Conservation (phyloP, 257 asterid species). For the Nicotiana noctiflora region DNA sequence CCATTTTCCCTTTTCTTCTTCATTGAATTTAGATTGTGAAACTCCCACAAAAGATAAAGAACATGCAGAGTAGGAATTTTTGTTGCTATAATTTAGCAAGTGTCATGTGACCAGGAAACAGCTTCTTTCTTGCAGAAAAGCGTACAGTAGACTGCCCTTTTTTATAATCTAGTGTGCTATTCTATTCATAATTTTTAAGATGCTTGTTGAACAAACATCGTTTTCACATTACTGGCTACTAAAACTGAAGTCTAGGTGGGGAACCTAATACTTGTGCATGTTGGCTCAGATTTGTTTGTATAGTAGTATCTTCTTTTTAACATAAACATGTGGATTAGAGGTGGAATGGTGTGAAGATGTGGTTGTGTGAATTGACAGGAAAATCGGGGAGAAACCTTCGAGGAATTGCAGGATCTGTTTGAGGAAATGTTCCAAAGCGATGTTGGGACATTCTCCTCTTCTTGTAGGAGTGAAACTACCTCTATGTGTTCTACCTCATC, state of each 20-base stretch:
- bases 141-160: too few relatives aligned
- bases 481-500: slow-evolving; percentile 36
- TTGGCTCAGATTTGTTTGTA: neutral
- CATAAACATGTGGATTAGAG: slow-evolving; percentile 11
- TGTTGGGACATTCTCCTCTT: slow-evolving; percentile 31
- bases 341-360: slow-evolving; percentile 22
- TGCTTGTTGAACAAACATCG: neutral
- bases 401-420: slow-evolving; percentile 62
- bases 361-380: slow-evolving; percentile 42
- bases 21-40: neutral
- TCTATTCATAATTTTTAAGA: neutral
- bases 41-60: neutral
- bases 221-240: neutral
- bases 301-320: neutral
- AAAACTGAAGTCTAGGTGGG: neutral
- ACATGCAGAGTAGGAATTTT: neutral
- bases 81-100: neutral
- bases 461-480: slow-evolving; percentile 24
- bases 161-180: neutral
- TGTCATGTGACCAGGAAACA: neutral
- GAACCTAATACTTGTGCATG: neutral
- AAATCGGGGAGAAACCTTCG: slow-evolving; percentile 46
- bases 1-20: neutral
- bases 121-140: too few relatives aligned
- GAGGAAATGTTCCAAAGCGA: slow-evolving; percentile 54